Evolutionary conservation across 179 eudicot genomes (phyloP), one percentile per base, ranked within the genome.

Genomic region (Kewa caespitosa): DNA sequence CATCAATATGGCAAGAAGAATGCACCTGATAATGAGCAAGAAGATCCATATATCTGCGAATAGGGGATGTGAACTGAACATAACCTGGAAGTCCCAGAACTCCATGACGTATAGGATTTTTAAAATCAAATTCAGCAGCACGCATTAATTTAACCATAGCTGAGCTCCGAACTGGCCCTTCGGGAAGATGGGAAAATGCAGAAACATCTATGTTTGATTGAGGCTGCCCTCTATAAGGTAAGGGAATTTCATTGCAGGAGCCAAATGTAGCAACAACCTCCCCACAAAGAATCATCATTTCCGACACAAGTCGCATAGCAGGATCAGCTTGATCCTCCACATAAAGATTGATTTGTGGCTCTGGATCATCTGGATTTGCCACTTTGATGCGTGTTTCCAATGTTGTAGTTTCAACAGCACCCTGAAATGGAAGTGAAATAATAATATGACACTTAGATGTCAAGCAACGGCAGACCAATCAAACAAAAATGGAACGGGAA

Each of bases 221-320:
- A 76, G 95, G 92, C 73, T 92, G 97, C 52, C 99, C 99, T 75
- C 99, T 82, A 67, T 86, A 95, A 32, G 99, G 99, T 78, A 95
- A 85, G 46, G 86, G 84, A 74, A 95, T 84, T 52, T 85, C 90
- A 82, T 95, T 88, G 67, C 31, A 73, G 73, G 92, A 90, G 38
- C 97, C 97, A 87, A 78, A 87, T 76, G 95, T 89, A 71, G 99
- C 99, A 75, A 93, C 70, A 79, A 83, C 97, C 84, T 95, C 99
- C 73, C 99, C 99, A 77, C 97, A 95, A 34, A 95, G 93, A 85
- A 95, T 85, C 99, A 95, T 95, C 97, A 95, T 93, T 87, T 95
- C 99, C 46, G 97, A 84, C 69, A 95, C 99, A 81, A 95, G 99
- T 43, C 95, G 89, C 97, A 92, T 89, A 14, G 97, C 97, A 68